Percentiles rank a stretch among this genome's conserved stretches.
Evolutionary conservation across 169 alveolate species (phyloP).

Genomic region (Plasmodium relictum): DNA sequence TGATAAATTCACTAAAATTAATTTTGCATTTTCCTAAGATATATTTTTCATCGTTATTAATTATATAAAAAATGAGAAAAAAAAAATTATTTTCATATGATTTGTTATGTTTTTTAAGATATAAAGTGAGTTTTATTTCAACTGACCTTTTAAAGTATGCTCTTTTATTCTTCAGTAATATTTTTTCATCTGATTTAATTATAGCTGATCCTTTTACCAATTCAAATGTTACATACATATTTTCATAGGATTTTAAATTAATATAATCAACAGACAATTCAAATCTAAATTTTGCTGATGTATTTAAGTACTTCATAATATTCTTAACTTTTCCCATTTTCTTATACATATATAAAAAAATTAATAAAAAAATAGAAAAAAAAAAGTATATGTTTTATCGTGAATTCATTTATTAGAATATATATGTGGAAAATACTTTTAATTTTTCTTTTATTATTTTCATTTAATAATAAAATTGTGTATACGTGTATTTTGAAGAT

Average conservation of each 20-base stretch:
- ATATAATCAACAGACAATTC: background rate
- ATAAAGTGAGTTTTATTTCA: background rate
- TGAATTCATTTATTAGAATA: too few relatives aligned
- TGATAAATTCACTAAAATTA: constrained; percentile 9
- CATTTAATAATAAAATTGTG: too few relatives aligned
- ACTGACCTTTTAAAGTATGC: constrained; percentile 10
- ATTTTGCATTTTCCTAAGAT: constrained; percentile 18
- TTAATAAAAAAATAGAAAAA: background rate
- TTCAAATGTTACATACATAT: constrained; percentile 15
- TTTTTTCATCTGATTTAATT: background rate
- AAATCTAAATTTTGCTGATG: background rate
- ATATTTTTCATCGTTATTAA: constrained; percentile 1
- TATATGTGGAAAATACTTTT: too few relatives aligned
- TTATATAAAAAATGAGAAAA: constrained; percentile 1
- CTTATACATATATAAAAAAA: background rate
- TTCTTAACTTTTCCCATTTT: constrained; percentile 4
- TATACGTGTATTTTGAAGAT: too few relatives aligned
- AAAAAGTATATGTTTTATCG: too few relatives aligned
- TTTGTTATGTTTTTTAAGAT: constrained; percentile 10
- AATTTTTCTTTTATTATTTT: too few relatives aligned
- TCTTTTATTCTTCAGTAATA: constrained; percentile 1
- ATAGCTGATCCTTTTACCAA: background rate
- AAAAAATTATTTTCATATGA: background rate
- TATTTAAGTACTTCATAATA: background rate
- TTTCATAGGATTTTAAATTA: constrained; percentile 6